Evolutionary conservation across 768 basidiomycete species (phyloP).

Genomic region (Tricholoma hemisulphureum): DNA sequence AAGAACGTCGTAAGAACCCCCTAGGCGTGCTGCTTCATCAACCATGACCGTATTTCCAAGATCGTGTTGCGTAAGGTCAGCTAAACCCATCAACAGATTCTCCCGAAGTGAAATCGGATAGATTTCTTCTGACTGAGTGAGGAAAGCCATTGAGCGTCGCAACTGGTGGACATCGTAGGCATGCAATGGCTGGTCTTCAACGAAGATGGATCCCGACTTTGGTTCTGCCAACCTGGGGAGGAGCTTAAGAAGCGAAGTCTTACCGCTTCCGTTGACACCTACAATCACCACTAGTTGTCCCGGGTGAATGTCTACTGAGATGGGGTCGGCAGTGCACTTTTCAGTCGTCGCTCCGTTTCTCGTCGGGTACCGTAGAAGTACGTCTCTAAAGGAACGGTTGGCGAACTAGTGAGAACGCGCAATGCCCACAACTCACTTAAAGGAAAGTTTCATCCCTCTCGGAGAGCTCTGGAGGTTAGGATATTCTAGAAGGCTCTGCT

Average conservation of each 20-base stretch:
- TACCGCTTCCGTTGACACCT: constrained; percentile 46
- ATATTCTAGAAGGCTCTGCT: neutral
- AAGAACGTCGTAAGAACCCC: constrained; percentile 42
- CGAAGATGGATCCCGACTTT: constrained; percentile 35
- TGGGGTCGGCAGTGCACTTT: constrained; percentile 16
- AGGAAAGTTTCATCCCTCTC: neutral
- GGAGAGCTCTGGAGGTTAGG: neutral
- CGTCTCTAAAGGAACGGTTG: constrained; percentile 9
- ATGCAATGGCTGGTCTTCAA: constrained; percentile 38
- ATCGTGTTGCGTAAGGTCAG: constrained; percentile 7
- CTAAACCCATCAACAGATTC: constrained; percentile 37
- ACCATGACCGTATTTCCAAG: constrained; percentile 17
- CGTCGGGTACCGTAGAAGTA: constrained; percentile 13
- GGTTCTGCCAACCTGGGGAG: constrained; percentile 34
- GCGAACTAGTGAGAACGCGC: neutral
- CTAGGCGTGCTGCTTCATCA: constrained; percentile 34
- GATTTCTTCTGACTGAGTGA: constrained; percentile 40
- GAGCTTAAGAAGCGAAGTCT: constrained; percentile 43
- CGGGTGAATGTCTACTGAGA: constrained; percentile 39
- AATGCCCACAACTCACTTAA: neutral
- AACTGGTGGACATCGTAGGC: constrained; percentile 32
- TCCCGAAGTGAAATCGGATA: constrained; percentile 34
- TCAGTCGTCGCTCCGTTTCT: constrained; percentile 8
- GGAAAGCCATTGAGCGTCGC: constrained; percentile 38
- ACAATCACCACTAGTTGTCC: constrained; percentile 46